phyloP scores from a whole-genome alignment of 768 basidiomycete species.

The Crassisporium funariophilum region DNA sequence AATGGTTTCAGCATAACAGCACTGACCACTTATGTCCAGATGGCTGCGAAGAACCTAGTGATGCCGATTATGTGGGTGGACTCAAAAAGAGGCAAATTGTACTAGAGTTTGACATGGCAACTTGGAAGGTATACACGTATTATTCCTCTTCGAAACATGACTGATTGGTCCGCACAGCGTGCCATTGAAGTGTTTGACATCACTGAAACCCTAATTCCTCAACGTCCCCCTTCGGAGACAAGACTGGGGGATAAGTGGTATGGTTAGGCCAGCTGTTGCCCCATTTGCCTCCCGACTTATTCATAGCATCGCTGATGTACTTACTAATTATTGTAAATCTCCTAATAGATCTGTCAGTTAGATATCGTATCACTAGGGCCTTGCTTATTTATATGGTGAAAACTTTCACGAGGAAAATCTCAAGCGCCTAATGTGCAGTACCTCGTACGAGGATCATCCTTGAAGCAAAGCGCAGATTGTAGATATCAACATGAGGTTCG shows the following conservation, averaged over 20 bases:
- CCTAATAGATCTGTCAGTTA: no score
- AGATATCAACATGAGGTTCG: slow-evolving; percentile 40
- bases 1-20: background rate
- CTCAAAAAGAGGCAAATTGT: slow-evolving; percentile 83
- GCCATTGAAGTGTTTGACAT: slow-evolving; percentile 90
- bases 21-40: slow-evolving; percentile 39
- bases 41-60: slow-evolving; percentile 62
- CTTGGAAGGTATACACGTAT: slow-evolving; percentile 72
- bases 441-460: no score
- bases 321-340: no score
- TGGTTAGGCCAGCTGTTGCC: slow-evolving; percentile 51
- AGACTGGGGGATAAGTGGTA: slow-evolving; percentile 73
- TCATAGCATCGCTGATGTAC: no score
- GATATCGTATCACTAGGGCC: no score
- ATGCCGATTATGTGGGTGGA: slow-evolving; percentile 63
- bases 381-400: no score
- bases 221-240: slow-evolving; percentile 59
- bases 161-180: slow-evolving; percentile 45
- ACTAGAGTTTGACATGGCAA: slow-evolving; percentile 87
- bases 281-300: no score
- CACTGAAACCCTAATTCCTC: slow-evolving; percentile 72
- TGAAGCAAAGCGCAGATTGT: no score
- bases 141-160: no score
- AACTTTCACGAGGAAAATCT: no score
- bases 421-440: no score